Base-by-base conservation (phyloP, 768 basidiomycete genomes). In the Leucogyrophana mollusca region DNA sequence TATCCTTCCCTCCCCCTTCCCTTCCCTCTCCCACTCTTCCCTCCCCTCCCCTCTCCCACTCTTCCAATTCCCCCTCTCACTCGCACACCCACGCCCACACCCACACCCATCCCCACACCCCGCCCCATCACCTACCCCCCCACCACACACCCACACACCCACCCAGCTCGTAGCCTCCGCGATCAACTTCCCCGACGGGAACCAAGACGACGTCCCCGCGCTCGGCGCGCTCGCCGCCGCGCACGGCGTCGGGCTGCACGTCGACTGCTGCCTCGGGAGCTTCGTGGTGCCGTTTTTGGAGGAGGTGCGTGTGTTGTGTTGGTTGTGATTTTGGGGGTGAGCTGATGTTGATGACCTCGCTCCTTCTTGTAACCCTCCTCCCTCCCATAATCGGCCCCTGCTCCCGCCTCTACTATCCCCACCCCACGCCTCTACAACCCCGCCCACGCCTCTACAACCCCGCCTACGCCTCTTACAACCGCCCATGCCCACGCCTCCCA, bases 251-350 rank as follows among this genome's bases (percentile, higher is more conserved):
- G 93, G 94, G 6, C 67, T 97, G 20, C 95, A 96, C 61, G 94
- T 97, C 48, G 94, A 96, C 56, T 94, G 93, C 62, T 97, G 94
- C 63, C 73, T 97, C 9, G 94, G 94, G 2, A 88, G 87, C 40
- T 96, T 98, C 68, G 87, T 97, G 53, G 78, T 97, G 50, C 94
- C 95, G 0, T 99, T 90, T 76, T 75, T 99, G 39, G 88, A 92
- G 57, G 27, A 30, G 27, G 27, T 30, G 27, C 6, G 27, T 30
- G 27, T 7, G 27, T 30, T 13, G 54, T 6, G 13, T 14, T 8
- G 5, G 4, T 41, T 4, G 3, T 27, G 24, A 18, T 24, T 43
- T 18, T n/a, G 21, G 20, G 23, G 20, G n/a, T n/a, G n/a, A n/a
- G n/a, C n/a, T n/a, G n/a, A n/a, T n/a, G n/a, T n/a, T n/a, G n/a